phyloP scores from a whole-genome alignment of 1,284 basidiomycete species.

The Rhodotorula sp. region DNA sequence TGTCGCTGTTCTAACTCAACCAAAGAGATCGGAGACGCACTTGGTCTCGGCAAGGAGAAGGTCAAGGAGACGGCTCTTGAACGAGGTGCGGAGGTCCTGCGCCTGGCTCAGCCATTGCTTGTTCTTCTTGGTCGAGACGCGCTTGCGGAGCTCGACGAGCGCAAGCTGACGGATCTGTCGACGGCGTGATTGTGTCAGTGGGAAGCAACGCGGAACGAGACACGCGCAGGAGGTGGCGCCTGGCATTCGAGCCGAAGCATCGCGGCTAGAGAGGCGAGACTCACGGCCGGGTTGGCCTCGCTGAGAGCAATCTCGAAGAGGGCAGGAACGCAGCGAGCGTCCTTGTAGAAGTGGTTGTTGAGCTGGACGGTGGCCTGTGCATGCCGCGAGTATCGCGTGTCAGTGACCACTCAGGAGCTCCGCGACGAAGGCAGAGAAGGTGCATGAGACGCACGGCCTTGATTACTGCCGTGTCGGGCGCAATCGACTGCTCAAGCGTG shows the following conservation, averaged over 20 bases:
- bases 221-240: too few species aligned
- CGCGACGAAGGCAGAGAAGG: conserved; percentile 26
- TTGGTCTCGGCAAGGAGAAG: conserved; percentile 75
- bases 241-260: too few species aligned
- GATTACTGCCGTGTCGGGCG: conserved; percentile 80
- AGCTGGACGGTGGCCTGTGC: conserved; percentile 83
- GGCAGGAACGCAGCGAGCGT: conserved; percentile 83
- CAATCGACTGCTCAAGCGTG: conserved; percentile 78
- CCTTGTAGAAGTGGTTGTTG: conserved; percentile 89
- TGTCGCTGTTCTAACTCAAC: too few species aligned
- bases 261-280: conserved; percentile 31
- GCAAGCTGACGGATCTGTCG: conserved; percentile 90
- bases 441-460: conserved; percentile 68
- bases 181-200: not conserved
- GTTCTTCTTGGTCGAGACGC: conserved; percentile 76
- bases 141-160: conserved; percentile 96
- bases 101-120: conserved; percentile 79
- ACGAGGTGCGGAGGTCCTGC: conserved; percentile 67
- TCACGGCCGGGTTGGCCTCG: conserved; percentile 67
- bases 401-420: conserved; percentile 36
- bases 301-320: conserved; percentile 85
- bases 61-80: conserved; percentile 82
- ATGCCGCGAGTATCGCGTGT: conserved; percentile 32
- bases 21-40: conserved; percentile 56
- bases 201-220: not conserved